A percentile compares a stretch with the other conserved stretches of the same genome.
Evolutionary conservation across 345 rosid genomes (phyloP).

Genomic region (Anacardium occidentale): DNA sequence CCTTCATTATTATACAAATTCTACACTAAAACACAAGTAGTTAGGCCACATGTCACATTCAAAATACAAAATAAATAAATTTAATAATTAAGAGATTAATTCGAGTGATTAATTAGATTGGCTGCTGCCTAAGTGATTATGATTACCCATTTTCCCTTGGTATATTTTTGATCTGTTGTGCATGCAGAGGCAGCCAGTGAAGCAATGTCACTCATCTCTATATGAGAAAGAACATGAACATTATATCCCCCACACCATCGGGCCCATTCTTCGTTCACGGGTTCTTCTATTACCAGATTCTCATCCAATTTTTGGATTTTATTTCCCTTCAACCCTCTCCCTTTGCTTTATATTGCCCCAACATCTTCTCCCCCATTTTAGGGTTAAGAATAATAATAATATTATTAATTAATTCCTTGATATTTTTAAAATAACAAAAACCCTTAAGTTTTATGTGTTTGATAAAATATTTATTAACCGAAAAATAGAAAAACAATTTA

Average conservation of each 20-base stretch:
- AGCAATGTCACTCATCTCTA: neutral
- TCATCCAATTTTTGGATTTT: slow-evolving; percentile 32
- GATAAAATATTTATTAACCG: no score
- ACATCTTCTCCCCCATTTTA: neutral
- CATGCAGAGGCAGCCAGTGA: slow-evolving; percentile 4
- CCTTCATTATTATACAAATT: neutral
- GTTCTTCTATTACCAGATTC: slow-evolving; percentile 57
- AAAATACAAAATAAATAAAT: neutral
- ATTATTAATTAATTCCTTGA: no score
- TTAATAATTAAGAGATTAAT: no score
- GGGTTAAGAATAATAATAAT: no score
- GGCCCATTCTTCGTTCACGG: slow-evolving; percentile 52
- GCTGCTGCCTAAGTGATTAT: neutral
- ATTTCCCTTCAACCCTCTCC: neutral
- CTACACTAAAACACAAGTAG: slow-evolving; percentile 8
- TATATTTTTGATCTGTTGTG: neutral
- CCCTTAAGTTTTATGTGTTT: no score
- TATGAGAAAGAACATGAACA: slow-evolving; percentile 12
- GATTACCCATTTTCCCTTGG: no score
- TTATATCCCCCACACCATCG: slow-evolving; percentile 14
- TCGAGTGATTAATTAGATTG: no score
- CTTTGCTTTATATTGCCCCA: neutral
- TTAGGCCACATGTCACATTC: slow-evolving; percentile 20
- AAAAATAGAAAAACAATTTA: no score
- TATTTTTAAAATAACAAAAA: no score